Percentiles rank a stretch among this genome's conserved stretches.
These are phyloP conservation scores for Platismatia glauca DNA, from an alignment of 495 filamentous ascomycete genomes.

Conservation along the genomic window DNA sequence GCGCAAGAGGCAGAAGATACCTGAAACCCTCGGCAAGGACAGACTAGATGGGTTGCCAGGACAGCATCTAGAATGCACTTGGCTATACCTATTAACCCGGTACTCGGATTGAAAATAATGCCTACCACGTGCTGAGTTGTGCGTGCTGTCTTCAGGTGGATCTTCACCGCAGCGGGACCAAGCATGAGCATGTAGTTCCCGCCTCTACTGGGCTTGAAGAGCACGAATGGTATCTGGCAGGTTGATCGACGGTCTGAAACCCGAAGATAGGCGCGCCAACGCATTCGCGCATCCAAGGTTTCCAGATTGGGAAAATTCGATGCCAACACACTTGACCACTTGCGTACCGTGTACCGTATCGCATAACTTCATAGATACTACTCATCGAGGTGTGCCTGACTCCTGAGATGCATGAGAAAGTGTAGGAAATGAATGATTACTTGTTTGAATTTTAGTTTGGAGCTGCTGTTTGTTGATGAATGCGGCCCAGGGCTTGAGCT, in stretches of 20 bases:
- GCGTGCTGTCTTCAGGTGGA: background rate
- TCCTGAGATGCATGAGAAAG: no score
- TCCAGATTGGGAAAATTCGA: background rate
- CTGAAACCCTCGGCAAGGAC: background rate
- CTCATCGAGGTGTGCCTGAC: no score
- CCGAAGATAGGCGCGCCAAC: slow-evolving; percentile 22
- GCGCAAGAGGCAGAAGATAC: background rate
- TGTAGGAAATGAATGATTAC: no score
- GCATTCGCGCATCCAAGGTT: background rate
- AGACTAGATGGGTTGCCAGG: background rate
- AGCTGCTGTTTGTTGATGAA: background rate
- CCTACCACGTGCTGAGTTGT: background rate
- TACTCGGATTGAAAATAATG: background rate
- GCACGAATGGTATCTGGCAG: background rate
- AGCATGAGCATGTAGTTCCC: slow-evolving; percentile 6
- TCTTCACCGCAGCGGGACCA: slow-evolving; percentile 9
- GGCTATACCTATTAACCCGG: background rate
- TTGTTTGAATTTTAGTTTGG: background rate
- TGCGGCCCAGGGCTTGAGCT: background rate
- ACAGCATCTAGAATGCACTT: background rate
- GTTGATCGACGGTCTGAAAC: slow-evolving; percentile 26
- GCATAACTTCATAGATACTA: no score
- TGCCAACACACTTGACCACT: background rate
- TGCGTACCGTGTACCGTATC: background rate
- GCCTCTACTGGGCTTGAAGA: slow-evolving; percentile 2